Evolutionary conservation across 352 stramenopile genomes (phyloP), one percentile per base, ranked within the genome.

Genomic region (Blastocystis hominis): DNA sequence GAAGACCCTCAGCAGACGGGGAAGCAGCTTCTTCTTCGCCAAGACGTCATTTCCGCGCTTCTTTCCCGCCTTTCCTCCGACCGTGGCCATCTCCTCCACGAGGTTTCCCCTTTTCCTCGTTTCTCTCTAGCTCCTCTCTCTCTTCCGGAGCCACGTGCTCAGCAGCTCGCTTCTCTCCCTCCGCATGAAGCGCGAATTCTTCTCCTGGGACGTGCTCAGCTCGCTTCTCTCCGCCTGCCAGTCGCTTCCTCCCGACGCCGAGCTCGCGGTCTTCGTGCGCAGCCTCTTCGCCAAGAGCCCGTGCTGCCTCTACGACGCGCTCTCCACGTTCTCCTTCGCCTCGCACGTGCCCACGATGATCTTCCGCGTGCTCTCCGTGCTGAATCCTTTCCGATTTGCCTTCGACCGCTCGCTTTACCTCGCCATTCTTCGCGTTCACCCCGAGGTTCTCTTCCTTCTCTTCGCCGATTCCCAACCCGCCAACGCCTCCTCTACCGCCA

Each of bases 171-270:
- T 53, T 9, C 53, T 84, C 10, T 84, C 72, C 5, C 20, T 34
- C 56, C 42, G 50, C 38, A 44, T 84, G 72, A 84, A 84, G 36
- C 72, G 62, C 34, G 44, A 34, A n/a, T 84, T 84, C 55, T 84
- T 84, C 55, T 30, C 72, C 2, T 84, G 72, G 72, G 62, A 64
- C 17, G 47, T 53, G 7, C 50, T 84, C 4, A 53, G 38, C 36
- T n/a, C 13, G 13, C 62, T 53, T 53, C 50, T 84, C 15, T 59
- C 53, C 9, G 72, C 17, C 9, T 10, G 20, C 2, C 38, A 56
- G 54, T 34, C 20, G 2, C 10, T 17, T 20, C 17, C 50, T 9
- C 24, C 53, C 24, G 46, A 69, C 20, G 10, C 47, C 24, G 30
- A 46, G 38, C 50, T 84, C n/a, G 47, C 66, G 40, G 46, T 36